Percentiles rank a stretch among this genome's conserved stretches.
Evolutionary conservation across 1,139 yeast species (phyloP).

Genomic region (Scheffersomyces quercinus): DNA sequence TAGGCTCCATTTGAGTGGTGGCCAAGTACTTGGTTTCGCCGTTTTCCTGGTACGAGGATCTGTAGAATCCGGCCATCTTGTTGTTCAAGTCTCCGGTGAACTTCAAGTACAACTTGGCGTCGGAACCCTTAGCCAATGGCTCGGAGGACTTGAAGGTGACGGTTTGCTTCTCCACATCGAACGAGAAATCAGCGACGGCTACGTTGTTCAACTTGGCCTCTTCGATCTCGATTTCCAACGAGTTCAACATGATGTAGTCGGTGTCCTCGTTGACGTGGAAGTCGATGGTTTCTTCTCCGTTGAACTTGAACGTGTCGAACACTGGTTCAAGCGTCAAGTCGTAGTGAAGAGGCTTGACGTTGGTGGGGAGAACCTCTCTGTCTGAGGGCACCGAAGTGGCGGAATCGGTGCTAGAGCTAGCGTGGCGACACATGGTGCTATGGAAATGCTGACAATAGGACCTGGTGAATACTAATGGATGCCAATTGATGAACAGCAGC

Average conservation of each 20-base stretch:
- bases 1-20: slow-evolving; percentile 84
- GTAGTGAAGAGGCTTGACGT: slow-evolving; percentile 74
- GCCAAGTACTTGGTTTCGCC: slow-evolving; percentile 67
- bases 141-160: slow-evolving; percentile 61
- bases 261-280: slow-evolving; percentile 61
- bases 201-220: slow-evolving; percentile 48
- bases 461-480: too few relatives aligned
- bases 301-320: slow-evolving; percentile 67
- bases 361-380: slow-evolving; percentile 70
- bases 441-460: not conserved
- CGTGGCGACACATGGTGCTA: slow-evolving; percentile 4
- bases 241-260: slow-evolving; percentile 55
- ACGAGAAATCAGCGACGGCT: slow-evolving; percentile 27
- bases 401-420: slow-evolving; percentile 6
- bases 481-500: too few relatives aligned
- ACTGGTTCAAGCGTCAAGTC: slow-evolving; percentile 72
- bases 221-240: slow-evolving; percentile 63
- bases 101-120: slow-evolving; percentile 47
- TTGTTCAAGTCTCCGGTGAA: slow-evolving; percentile 69
- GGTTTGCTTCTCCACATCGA: slow-evolving; percentile 60
- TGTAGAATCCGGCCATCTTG: slow-evolving; percentile 76
- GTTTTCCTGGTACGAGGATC: slow-evolving; percentile 67
- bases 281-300: slow-evolving; percentile 66
- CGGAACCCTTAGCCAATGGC: slow-evolving; percentile 45
- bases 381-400: slow-evolving; percentile 25